Percentiles rank a stretch among this genome's conserved stretches.
These are phyloP conservation scores for Gliomastix tumulicola DNA, from an alignment of 2,329 filamentous ascomycete species.

Conservation along the genomic window DNA sequence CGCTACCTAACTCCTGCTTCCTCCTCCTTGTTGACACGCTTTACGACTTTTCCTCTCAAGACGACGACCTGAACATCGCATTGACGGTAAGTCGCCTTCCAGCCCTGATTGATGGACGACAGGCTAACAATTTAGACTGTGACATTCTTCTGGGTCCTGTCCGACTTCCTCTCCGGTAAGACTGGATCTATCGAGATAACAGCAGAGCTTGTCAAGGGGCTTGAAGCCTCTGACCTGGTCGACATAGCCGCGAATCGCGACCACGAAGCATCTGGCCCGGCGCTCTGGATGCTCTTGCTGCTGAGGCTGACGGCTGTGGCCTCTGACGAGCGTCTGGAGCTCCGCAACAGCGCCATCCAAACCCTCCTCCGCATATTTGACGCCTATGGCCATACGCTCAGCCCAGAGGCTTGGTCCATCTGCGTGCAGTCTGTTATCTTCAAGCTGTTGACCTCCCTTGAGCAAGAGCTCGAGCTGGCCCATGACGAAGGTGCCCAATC, in stretches of 20 bases:
- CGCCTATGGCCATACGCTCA: conserved; percentile 77
- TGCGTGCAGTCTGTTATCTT: conserved; percentile 79
- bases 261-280: conserved; percentile 56
- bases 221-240: conserved; percentile 43
- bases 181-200: conserved; percentile 52
- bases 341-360: conserved; percentile 83
- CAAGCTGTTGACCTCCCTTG: conserved; percentile 65
- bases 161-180: conserved; percentile 69
- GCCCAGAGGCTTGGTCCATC: conserved; percentile 72
- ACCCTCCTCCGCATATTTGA: conserved; percentile 88
- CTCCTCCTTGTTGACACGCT: conserved; percentile 78
- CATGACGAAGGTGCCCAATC: conserved; percentile 29
- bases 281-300: conserved; percentile 73
- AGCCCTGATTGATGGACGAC: no score
- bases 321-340: conserved; percentile 63
- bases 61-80: conserved; percentile 90
- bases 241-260: conserved; percentile 52
- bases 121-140: conserved; percentile 71
- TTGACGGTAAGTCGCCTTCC: conserved; percentile 75
- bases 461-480: conserved; percentile 40
- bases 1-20: conserved; percentile 65
- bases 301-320: conserved; percentile 65
- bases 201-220: conserved; percentile 43
- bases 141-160: conserved; percentile 93
- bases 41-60: conserved; percentile 81